These are phyloP conservation scores for Alternaria gaisen DNA, from an alignment of 2,329 filamentous ascomycete genomes.

Conservation along the genomic window DNA sequence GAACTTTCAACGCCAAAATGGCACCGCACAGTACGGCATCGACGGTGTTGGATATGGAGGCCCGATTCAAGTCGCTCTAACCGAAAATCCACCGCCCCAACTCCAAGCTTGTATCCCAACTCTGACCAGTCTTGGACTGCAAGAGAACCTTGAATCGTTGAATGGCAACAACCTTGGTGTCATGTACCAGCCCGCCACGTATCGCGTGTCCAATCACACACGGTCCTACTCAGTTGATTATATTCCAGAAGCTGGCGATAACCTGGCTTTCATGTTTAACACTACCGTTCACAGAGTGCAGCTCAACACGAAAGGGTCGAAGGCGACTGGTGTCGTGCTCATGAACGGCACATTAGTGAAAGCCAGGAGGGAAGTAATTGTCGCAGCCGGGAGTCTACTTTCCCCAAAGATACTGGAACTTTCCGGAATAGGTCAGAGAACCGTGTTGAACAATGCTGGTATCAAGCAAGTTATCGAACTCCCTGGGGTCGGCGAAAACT, in stretches of 20 bases:
- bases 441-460: conserved; percentile 17
- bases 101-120: conserved; percentile 57
- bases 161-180: conserved; percentile 59
- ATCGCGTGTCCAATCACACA: conserved; percentile 57
- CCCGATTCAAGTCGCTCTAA: conserved; percentile 47
- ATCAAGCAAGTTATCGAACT: conserved; percentile 26
- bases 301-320: conserved; percentile 27
- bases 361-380: conserved; percentile 38
- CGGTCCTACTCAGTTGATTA: conserved; percentile 61
- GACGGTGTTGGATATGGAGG: conserved; percentile 39
- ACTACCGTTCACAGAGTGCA: conserved; percentile 51
- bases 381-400: conserved; percentile 31
- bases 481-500: conserved; percentile 34
- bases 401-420: conserved; percentile 32
- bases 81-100: conserved; percentile 55
- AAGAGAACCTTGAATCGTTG: conserved; percentile 55
- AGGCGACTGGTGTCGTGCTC: conserved; percentile 40
- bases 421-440: conserved; percentile 31
- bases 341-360: conserved; percentile 33
- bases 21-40: conserved; percentile 29
- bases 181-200: conserved; percentile 60
- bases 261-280: conserved; percentile 52
- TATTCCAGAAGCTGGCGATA: conserved; percentile 50
- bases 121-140: conserved; percentile 56
- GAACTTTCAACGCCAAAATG: conserved; percentile 33